These are phyloP conservation scores for Tolypocladium tundrense DNA, from an alignment of 2,329 filamentous ascomycete species.

Conservation along the genomic window DNA sequence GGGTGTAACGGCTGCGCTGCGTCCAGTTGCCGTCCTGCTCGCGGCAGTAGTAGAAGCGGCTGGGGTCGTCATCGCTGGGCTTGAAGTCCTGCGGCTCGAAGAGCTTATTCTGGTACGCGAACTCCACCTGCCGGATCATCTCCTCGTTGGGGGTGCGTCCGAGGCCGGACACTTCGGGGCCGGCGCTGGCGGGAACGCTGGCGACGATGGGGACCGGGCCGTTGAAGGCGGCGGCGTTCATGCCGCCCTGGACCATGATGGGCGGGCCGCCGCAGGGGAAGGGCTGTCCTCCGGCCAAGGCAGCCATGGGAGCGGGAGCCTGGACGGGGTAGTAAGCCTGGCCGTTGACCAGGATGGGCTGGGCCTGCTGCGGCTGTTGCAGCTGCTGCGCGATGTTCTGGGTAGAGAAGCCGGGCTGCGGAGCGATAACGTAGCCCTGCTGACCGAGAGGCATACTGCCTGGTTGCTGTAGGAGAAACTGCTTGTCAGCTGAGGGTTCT, in stretches of 20 bases:
- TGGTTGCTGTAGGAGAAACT: constrained; percentile 16
- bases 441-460: constrained; percentile 17
- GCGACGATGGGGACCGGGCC: constrained; percentile 22
- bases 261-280: constrained; percentile 15
- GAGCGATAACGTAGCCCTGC: constrained; percentile 19
- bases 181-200: constrained; percentile 22
- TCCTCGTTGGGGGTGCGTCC: constrained; percentile 40
- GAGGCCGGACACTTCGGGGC: constrained; percentile 41
- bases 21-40: constrained; percentile 52
- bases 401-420: constrained; percentile 20
- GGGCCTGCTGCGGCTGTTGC: constrained; percentile 17
- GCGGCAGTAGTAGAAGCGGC: constrained; percentile 50
- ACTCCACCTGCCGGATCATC: constrained; percentile 34
- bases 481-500: constrained; percentile 5
- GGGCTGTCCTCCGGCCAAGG: constrained; percentile 14
- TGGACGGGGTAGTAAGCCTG: constrained; percentile 12
- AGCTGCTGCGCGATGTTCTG: constrained; percentile 9
- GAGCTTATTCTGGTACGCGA: constrained; percentile 38
- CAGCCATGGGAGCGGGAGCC: background rate
- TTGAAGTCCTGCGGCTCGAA: constrained; percentile 53
- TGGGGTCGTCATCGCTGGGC: constrained; percentile 49
- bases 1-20: constrained; percentile 47
- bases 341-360: constrained; percentile 22
- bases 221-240: constrained; percentile 6
- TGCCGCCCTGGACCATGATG: constrained; percentile 14